A percentile compares a stretch with the other conserved stretches of the same genome.
These are phyloP conservation scores for Cladorrhinum sp. DNA, from an alignment of 2,329 filamentous ascomycete species.

Conservation along the genomic window DNA sequence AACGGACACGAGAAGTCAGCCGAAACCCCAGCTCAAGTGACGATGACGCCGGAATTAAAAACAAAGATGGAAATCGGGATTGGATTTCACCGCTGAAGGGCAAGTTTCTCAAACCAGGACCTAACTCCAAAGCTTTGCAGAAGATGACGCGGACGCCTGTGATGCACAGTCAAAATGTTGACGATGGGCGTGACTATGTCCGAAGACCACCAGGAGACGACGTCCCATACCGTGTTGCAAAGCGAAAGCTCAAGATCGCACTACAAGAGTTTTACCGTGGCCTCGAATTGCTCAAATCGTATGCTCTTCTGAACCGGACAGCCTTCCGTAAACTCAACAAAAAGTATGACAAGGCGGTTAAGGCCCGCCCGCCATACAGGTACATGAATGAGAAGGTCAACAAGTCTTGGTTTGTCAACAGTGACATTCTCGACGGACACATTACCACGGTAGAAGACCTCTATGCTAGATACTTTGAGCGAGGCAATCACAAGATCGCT, in stretches of 20 bases:
- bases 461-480: constrained; percentile 92
- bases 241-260: constrained; percentile 86
- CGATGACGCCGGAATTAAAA: constrained; percentile 24
- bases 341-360: constrained; percentile 91
- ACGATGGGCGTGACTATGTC: constrained; percentile 47
- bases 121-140: constrained; percentile 59
- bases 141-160: constrained; percentile 52
- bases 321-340: constrained; percentile 98
- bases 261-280: constrained; percentile 91
- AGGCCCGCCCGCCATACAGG: constrained; percentile 70
- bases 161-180: constrained; percentile 32
- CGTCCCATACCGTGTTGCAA: constrained; percentile 82
- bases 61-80: constrained; percentile 24
- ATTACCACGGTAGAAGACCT: constrained; percentile 83
- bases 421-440: constrained; percentile 76
- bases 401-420: constrained; percentile 86
- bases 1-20: constrained; percentile 34
- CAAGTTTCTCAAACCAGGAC: constrained; percentile 54
- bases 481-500: constrained; percentile 88
- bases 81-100: constrained; percentile 55
- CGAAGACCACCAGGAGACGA: constrained; percentile 52
- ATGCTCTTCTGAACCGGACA: constrained; percentile 83
- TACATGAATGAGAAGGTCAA: constrained; percentile 93
- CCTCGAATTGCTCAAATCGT: constrained; percentile 87
- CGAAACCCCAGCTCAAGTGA: constrained; percentile 25